Evolutionary conservation across 164 flowering plant species (phyloP), one percentile per base, ranked within the genome.

Genomic region (Magnolia changhungtana): DNA sequence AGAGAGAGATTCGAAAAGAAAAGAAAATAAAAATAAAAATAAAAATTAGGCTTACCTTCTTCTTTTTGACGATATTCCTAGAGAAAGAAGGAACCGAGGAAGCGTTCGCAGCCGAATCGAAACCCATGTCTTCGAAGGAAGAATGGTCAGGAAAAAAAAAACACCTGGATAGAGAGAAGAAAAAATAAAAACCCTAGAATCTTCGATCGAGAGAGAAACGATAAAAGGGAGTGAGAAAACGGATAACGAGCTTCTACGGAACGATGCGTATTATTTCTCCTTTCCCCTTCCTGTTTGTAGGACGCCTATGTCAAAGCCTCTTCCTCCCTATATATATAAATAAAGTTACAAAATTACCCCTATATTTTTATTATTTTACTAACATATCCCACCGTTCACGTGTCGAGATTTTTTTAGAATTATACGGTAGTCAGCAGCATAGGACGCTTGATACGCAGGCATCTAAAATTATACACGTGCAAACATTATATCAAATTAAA

Each of bases 1-100:
- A 45, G 10, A 50, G 14, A 74, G 58, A 29, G 78, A 27, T 13
- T 19, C 18, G 6, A 45, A 8, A 79, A 37, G 69, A 71, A 76
- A 69, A 29, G 55, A 16, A 8, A 29, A 49, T 8, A 23, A 71
- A 76, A 69, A 29, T 50, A 16, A 8, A 76, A 19, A 11, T 18
- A 73, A 52, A 8, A 69, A 77, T 51, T 68, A 13, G 14, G 14
- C 72, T 8, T 68, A 92, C 97, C 89, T 89, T 87, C 86, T 90
- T 92, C 81, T 92, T 92, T 86, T 83, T 88, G 71, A 82, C 85
- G 50, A 86, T 85, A 82, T 90, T 91, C 83, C 84, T 87, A 61
- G 79, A 70, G 78, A 83, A 77, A 18, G 82, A 80, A 52, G 85
- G 80, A 80, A 80, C 75, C 9, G 90, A 77, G 9, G 68, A 24